Conservation (phyloP, 305 asterid genomes). For the Fraxinus platypoda region DNA sequence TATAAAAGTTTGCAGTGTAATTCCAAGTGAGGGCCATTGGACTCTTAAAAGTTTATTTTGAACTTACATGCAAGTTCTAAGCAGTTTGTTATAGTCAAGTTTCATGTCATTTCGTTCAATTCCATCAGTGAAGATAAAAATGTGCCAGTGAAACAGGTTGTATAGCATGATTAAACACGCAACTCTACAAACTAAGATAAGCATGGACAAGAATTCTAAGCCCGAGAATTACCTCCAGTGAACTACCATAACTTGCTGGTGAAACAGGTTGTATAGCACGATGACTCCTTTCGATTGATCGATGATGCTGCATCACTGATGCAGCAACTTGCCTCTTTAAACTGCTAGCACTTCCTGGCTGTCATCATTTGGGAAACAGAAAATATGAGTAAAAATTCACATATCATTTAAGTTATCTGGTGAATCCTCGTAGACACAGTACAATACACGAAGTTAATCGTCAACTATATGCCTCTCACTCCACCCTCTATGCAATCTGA, state of each 20-base stretch:
- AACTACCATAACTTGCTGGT: constrained; percentile 89
- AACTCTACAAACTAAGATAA: neutral
- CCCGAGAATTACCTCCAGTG: constrained; percentile 64
- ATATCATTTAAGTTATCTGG: neutral
- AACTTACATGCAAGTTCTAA: neutral
- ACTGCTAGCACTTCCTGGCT: constrained; percentile 83
- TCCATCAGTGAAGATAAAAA: neutral
- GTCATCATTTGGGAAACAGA: constrained; percentile 18
- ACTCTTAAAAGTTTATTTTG: no score
- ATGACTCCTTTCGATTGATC: constrained; percentile 49
- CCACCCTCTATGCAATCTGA: no score
- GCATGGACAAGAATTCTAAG: neutral
- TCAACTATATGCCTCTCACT: no score
- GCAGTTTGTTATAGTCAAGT: neutral
- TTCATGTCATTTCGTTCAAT: neutral
- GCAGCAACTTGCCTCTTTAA: constrained; percentile 78
- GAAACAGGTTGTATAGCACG: constrained; percentile 82
- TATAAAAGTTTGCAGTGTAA: no score
- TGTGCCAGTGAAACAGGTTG: neutral
- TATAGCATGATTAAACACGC: neutral
- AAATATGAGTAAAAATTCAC: no score
- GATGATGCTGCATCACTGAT: constrained; percentile 72
- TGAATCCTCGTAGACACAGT: no score
- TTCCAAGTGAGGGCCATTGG: neutral
- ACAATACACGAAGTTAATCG: neutral